These are phyloP conservation scores for Allium sativum DNA, from an alignment of 106 monocot genomes.

Conservation along the genomic window DNA sequence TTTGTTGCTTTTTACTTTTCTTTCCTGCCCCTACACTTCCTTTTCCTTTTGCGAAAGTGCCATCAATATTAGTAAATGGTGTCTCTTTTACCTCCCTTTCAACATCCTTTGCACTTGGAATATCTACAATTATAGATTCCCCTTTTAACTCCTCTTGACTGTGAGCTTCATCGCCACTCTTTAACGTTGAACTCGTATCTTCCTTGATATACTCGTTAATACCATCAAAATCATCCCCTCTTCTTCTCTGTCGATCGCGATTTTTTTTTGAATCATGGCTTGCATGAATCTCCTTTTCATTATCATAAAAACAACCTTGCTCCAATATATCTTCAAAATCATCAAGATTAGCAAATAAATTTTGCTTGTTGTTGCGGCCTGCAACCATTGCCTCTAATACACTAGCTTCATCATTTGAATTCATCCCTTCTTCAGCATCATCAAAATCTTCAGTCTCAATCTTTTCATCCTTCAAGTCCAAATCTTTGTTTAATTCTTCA, in stretches of 20 bases:
- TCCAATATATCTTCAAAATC: conserved; percentile 2
- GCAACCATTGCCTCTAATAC: conserved; percentile 70
- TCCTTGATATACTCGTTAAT: conserved; percentile 9
- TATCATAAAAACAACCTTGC: conserved; percentile 7
- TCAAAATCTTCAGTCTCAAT: conserved; percentile 13
- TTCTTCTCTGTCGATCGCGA: conserved; percentile 24
- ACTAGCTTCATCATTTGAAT: conserved; percentile 29
- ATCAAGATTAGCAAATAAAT: conserved; percentile 2
- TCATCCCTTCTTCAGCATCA: conserved; percentile 1
- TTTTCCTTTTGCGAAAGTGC: conserved; percentile 12
- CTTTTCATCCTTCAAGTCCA: conserved; percentile 22
- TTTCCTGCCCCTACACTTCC: conserved; percentile 21
- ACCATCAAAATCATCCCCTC: conserved; percentile 6
- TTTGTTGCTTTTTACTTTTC: conserved; percentile 36
- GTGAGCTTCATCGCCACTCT: conserved; percentile 9
- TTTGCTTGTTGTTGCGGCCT: conserved; percentile 33
- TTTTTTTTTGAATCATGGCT: conserved; percentile 19
- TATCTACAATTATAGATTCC: conserved; percentile 7
- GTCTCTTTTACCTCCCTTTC: conserved; percentile 8
- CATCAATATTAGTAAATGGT: conserved; percentile 16
- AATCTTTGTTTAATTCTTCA: conserved; percentile 37
- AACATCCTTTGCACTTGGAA: conserved; percentile 3
- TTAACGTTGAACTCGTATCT: background rate
- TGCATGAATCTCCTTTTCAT: conserved; percentile 24
- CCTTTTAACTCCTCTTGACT: conserved; percentile 11